Percentiles rank a stretch among this genome's conserved stretches.
Evolutionary conservation across 371 early-diverging fungal species (phyloP).

Genomic region (Rhizopus arrhizus): DNA sequence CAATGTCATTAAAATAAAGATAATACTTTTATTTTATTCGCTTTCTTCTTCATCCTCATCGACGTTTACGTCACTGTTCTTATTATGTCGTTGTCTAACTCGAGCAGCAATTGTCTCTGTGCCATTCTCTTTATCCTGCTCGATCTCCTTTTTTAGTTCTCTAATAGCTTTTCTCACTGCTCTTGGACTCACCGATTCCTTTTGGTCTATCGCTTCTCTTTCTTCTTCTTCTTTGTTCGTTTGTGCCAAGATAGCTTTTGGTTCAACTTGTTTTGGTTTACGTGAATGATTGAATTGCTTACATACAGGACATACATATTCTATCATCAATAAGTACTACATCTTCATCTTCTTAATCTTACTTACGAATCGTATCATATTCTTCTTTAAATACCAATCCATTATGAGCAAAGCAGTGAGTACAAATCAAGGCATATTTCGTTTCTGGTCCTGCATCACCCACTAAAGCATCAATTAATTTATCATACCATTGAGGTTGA

Average conservation of each 20-base stretch:
- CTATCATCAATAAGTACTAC: conserved; percentile 5
- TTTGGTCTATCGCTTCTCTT: not conserved
- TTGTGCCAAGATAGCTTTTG: conserved; percentile 1
- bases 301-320: conserved; percentile 33
- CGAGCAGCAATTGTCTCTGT: not conserved
- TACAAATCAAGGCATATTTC: conserved; percentile 92
- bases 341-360: not conserved
- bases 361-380: conserved; percentile 70
- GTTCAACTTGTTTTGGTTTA: conserved; percentile 14
- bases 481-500: conserved; percentile 76
- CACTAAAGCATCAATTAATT: conserved; percentile 82
- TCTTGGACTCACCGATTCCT: conserved; percentile 1
- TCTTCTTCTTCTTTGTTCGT: not conserved
- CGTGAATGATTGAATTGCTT: conserved; percentile 37
- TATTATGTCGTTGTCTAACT: not conserved
- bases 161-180: not conserved
- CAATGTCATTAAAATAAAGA: conserved; percentile 25
- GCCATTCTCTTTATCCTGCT: not conserved
- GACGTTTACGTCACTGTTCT: not conserved
- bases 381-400: conserved; percentile 87
- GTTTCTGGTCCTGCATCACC: conserved; percentile 83
- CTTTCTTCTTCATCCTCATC: not conserved
- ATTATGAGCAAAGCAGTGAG: conserved; percentile 87
- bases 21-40: conserved; percentile 2
- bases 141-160: conserved; percentile 2